A percentile compares a stretch with the other conserved stretches of the same genome.
Evolutionary conservation across 2,329 filamentous ascomycete species (phyloP).

Genomic region (Colletotrichum coccodes): DNA sequence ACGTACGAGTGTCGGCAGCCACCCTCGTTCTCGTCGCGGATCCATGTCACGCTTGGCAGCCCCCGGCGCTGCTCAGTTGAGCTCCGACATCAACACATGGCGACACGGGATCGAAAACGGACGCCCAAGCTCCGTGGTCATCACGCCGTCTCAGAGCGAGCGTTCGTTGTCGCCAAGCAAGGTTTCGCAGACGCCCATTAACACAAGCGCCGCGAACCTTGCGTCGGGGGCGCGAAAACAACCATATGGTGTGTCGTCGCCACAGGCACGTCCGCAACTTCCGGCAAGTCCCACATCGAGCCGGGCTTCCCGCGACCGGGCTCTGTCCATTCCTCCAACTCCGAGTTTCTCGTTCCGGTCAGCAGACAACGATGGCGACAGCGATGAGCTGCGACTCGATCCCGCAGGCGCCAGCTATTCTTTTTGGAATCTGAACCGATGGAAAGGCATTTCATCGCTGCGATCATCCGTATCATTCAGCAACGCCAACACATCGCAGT

Average conservation of each 20-base stretch:
- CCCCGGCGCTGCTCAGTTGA: constrained; percentile 43
- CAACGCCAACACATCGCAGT: constrained; percentile 16
- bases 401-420: constrained; percentile 52
- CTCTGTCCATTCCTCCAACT: constrained; percentile 55
- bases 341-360: constrained; percentile 65
- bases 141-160: constrained; percentile 57
- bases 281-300: constrained; percentile 53
- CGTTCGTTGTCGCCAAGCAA: constrained; percentile 67
- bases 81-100: constrained; percentile 87
- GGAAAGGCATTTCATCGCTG: constrained; percentile 53
- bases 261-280: constrained; percentile 36
- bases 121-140: constrained; percentile 47
- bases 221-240: constrained; percentile 58
- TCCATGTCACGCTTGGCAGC: constrained; percentile 57
- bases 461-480: constrained; percentile 24
- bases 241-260: constrained; percentile 49
- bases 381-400: constrained; percentile 49
- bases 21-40: constrained; percentile 60
- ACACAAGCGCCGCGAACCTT: constrained; percentile 49
- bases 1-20: constrained; percentile 59
- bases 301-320: constrained; percentile 35
- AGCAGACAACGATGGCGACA: constrained; percentile 55
- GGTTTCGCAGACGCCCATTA: constrained; percentile 46
- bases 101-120: constrained; percentile 71
- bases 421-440: constrained; percentile 69